Conservation (phyloP, 1,284 basidiomycete genomes). For the Inonotus obliquus region DNA sequence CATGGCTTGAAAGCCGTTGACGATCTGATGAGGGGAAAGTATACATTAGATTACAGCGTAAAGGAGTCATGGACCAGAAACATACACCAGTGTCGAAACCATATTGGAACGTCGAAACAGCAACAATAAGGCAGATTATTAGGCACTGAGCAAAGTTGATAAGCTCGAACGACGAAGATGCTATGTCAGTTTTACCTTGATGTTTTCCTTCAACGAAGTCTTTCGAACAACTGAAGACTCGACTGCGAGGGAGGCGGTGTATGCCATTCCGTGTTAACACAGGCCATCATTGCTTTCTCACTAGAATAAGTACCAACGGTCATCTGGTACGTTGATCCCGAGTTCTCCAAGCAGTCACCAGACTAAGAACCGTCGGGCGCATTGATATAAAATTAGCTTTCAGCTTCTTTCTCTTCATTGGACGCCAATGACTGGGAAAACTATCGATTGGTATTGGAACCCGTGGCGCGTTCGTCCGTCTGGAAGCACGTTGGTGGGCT, state of each 20-base stretch:
- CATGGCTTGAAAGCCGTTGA: conserved; percentile 22
- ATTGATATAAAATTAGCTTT: background rate
- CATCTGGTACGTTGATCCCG: background rate
- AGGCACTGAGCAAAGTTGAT: conserved; percentile 13
- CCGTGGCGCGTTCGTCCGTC: too few relatives aligned
- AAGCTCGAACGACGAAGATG: background rate
- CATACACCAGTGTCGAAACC: conserved; percentile 18
- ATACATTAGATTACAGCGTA: background rate
- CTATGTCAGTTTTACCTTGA: background rate
- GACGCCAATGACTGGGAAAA: too few relatives aligned
- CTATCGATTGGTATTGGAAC: too few relatives aligned
- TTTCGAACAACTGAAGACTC: background rate
- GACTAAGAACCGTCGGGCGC: background rate
- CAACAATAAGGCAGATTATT: conserved; percentile 17
- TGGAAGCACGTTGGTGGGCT: too few relatives aligned
- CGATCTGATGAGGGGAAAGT: conserved; percentile 6
- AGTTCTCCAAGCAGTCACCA: background rate
- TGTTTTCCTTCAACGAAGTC: conserved; percentile 7
- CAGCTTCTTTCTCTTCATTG: too few relatives aligned
- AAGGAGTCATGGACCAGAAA: background rate
- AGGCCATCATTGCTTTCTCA: background rate
- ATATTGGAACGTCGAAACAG: conserved; percentile 21
- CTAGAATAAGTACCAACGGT: background rate
- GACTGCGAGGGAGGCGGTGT: background rate
- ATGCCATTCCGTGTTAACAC: background rate